Percentiles rank a stretch among this genome's conserved stretches.
Conservation (phyloP, 306 rosid species). For the Psophocarpus tetragonolobus region DNA sequence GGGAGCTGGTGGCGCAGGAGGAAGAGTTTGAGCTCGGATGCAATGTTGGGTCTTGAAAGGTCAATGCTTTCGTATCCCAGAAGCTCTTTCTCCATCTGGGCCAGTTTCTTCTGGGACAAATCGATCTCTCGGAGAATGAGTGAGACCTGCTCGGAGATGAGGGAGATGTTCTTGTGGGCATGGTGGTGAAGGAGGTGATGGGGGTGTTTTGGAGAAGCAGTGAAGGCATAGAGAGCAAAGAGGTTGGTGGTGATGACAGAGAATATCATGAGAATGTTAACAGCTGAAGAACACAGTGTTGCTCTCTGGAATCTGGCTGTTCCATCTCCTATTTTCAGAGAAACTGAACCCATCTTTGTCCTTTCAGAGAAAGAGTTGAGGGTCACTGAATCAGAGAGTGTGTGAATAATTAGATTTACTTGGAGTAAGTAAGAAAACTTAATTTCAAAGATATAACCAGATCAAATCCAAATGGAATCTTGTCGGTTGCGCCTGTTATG, state of each 20-base stretch:
- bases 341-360: slow-evolving; percentile 80
- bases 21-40: slow-evolving; percentile 69
- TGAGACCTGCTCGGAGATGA: slow-evolving; percentile 87
- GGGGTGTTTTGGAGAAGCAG: slow-evolving; percentile 56
- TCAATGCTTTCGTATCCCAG: slow-evolving; percentile 80
- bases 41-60: slow-evolving; percentile 77
- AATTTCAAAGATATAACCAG: not conserved
- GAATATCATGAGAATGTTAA: slow-evolving; percentile 83
- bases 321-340: slow-evolving; percentile 91
- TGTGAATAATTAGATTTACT: not conserved
- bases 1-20: slow-evolving; percentile 78
- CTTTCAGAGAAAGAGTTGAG: not conserved
- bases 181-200: slow-evolving; percentile 30
- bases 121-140: slow-evolving; percentile 83
- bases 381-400: slow-evolving; percentile 26
- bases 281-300: slow-evolving; percentile 76
- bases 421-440: not conserved
- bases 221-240: slow-evolving; percentile 89
- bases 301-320: slow-evolving; percentile 87
- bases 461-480: slow-evolving; percentile 19
- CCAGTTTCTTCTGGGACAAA: slow-evolving; percentile 71
- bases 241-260: slow-evolving; percentile 89
- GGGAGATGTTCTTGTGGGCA: slow-evolving; percentile 70
- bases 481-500: slow-evolving; percentile 31
- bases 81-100: slow-evolving; percentile 84